Base-by-base conservation (phyloP, 2,329 filamentous ascomycete species). In the Mycosphaerelloides madeirae region DNA sequence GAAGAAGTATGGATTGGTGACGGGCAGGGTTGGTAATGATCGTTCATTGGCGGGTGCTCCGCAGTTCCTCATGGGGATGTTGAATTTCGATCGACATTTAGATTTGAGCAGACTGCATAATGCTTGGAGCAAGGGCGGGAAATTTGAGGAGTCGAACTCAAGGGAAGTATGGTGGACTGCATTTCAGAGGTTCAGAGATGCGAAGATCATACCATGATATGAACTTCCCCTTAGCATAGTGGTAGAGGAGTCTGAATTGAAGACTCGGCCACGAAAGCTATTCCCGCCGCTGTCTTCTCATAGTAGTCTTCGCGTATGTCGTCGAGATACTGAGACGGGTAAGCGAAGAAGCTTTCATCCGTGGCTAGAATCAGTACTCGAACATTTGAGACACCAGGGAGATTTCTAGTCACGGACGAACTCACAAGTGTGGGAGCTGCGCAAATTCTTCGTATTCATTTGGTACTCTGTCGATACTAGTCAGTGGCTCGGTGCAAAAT, bases 1-100 rank as follows among this genome's bases (percentile, higher is more conserved):
- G 54, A 49, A 38, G 41, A 65, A 60, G 29, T 63, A 72, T 53
- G 61, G 48, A 2, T 55, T 74, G 32, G 61, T 66, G 41, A 59
- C 56, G 6, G 67, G 68, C 2, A 60, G 65, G 39, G 66, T 66
- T 19, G 64, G 70, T 43, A 65, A 61, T 33, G 59, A 64, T 5
- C 58, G 56, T 43, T 64, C 60, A 9, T 57, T 66, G 19, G 59
- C 61, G 13, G 65, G 65, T 0, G 71, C 70, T 35, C 68, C 72
- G 52, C 64, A 69, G 46, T 68, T 69, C 37, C 57, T 73, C 40
- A 59, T 74, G 47, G 65, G 65, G 8, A 56, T 62, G 44, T 70
- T 73, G 44, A 65, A 72, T 49, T 71, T 69, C 44, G 70, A 73
- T 49, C 59, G 70, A 25, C 67, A 72, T 32, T 68, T 68, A 48